Percentiles rank a stretch among this genome's conserved stretches.
phyloP scores from a whole-genome alignment of 441 rosid species.

The Erodium texanum region DNA sequence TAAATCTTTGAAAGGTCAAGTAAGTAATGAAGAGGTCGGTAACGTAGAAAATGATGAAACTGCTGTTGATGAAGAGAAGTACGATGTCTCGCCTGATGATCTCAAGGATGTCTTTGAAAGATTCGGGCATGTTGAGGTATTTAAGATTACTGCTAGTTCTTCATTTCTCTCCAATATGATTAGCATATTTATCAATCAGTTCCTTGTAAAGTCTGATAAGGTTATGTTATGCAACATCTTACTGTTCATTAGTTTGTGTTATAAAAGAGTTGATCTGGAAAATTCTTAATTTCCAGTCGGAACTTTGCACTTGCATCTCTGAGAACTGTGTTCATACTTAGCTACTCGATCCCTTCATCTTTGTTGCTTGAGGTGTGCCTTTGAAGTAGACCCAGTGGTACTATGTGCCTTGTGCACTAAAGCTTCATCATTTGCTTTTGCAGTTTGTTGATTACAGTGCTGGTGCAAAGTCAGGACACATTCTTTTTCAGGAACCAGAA shows the following conservation, averaged over 20 bases:
- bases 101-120: slow-evolving; percentile 4
- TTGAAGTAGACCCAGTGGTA: neutral
- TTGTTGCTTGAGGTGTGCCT: neutral
- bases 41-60: neutral
- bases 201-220: neutral
- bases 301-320: neutral
- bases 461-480: slow-evolving; percentile 36
- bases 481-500: slow-evolving; percentile 35
- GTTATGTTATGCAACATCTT: neutral
- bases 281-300: neutral
- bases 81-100: neutral
- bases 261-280: neutral
- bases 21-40: neutral
- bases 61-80: neutral
- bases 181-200: neutral
- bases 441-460: slow-evolving; percentile 33
- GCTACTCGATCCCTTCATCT: neutral
- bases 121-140: slow-evolving; percentile 5
- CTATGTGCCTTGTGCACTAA: neutral
- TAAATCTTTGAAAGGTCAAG: neutral
- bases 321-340: neutral
- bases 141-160: neutral
- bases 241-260: neutral
- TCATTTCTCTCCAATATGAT: neutral
- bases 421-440: slow-evolving; percentile 7